Conservation (phyloP, 2,329 filamentous ascomycete species). For the Penicillium sp. region DNA sequence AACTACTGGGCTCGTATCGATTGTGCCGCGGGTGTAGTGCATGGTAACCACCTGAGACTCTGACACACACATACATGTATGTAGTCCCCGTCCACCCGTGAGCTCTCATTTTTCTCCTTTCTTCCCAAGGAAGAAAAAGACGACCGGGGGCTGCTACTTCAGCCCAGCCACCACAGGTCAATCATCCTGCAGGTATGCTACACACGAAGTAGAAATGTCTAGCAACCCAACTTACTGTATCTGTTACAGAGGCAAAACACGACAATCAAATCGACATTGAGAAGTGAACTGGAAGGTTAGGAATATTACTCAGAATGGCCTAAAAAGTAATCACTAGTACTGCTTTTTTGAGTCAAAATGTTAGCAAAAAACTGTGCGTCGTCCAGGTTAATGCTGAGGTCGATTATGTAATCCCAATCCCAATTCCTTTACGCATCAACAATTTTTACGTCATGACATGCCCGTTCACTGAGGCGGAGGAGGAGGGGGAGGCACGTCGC, state of each 20-base stretch:
- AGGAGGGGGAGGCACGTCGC: conserved; percentile 60
- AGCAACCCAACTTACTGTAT: too few species aligned
- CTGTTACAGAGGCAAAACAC: background rate
- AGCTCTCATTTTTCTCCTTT: too few species aligned
- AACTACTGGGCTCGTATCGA: too few species aligned
- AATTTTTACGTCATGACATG: conserved; percentile 21
- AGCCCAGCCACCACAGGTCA: too few species aligned
- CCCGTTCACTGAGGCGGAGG: conserved; percentile 48
- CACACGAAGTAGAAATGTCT: too few species aligned
- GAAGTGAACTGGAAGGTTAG: background rate
- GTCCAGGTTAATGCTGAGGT: background rate
- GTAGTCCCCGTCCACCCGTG: too few species aligned
- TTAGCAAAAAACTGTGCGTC: conserved; percentile 2
- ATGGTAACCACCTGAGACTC: too few species aligned
- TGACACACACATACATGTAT: too few species aligned
- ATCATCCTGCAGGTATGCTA: too few species aligned
- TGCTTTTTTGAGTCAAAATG: background rate
- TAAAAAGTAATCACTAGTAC: background rate
- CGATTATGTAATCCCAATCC: background rate
- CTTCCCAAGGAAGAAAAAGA: too few species aligned
- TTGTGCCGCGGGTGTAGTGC: too few species aligned
- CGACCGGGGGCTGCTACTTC: too few species aligned
- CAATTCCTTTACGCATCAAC: background rate
- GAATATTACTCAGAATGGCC: conserved; percentile 12
- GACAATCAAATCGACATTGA: background rate